Percentiles rank a stretch among this genome's conserved stretches.
Evolutionary conservation across 116 monocot genomes (phyloP).

Genomic region (Cymodocea nodosa): DNA sequence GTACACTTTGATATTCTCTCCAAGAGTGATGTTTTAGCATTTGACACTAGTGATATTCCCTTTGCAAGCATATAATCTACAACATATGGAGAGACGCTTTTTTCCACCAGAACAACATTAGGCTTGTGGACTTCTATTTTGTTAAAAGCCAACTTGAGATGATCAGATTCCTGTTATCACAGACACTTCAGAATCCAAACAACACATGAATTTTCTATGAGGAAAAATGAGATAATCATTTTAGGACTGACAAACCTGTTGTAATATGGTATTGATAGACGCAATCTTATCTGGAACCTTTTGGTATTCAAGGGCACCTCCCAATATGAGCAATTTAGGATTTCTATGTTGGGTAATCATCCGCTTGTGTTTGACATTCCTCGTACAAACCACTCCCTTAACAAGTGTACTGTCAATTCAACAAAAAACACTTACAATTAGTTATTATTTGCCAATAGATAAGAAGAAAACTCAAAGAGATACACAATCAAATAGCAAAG

Average conservation of each 20-base stretch:
- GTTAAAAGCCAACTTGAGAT: slow-evolving; percentile 41
- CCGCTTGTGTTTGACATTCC: slow-evolving; percentile 83
- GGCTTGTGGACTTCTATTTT: slow-evolving; percentile 70
- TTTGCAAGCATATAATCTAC: slow-evolving; percentile 72
- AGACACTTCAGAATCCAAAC: neutral
- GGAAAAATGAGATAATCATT: neutral
- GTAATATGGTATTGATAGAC: slow-evolving; percentile 63
- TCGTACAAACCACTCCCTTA: slow-evolving; percentile 87
- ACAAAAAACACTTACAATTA: neutral
- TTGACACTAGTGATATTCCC: slow-evolving; percentile 88
- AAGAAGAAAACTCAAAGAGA: neutral
- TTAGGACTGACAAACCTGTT: slow-evolving; percentile 39
- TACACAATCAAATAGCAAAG: neutral
- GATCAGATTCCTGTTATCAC: slow-evolving; percentile 52
- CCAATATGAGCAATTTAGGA: slow-evolving; percentile 67
- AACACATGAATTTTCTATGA: neutral
- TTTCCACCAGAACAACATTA: slow-evolving; percentile 86
- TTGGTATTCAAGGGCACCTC: slow-evolving; percentile 79
- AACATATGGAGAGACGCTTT: slow-evolving; percentile 81
- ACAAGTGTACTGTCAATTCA: slow-evolving; percentile 44
- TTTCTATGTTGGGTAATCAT: slow-evolving; percentile 79
- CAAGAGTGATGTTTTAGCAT: slow-evolving; percentile 68
- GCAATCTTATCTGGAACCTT: slow-evolving; percentile 61
- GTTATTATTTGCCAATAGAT: neutral
- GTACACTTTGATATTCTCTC: slow-evolving; percentile 84